Conservation (phyloP, 768 basidiomycete species). For the Galerina sulciceps region DNA sequence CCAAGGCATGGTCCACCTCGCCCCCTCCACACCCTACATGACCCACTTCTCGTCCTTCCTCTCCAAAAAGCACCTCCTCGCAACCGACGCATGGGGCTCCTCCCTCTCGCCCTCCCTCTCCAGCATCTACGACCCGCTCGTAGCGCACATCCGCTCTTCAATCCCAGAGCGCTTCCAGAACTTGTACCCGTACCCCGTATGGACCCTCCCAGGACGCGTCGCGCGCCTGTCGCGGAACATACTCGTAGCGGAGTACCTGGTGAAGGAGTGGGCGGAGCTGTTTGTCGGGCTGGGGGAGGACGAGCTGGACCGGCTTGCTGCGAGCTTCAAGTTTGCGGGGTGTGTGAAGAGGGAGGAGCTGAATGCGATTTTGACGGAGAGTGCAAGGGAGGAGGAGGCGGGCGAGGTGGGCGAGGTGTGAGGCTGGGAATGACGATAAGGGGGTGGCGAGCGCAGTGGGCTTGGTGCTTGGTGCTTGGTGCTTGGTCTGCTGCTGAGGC, state of each 20-base stretch:
- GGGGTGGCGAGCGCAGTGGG: too few relatives aligned
- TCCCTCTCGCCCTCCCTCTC: slow-evolving; percentile 56
- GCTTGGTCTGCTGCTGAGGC: too few relatives aligned
- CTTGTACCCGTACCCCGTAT: slow-evolving; percentile 68
- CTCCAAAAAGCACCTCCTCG: slow-evolving; percentile 77
- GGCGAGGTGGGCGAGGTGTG: too few relatives aligned
- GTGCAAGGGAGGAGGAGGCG: slow-evolving; percentile 29
- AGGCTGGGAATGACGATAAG: too few relatives aligned
- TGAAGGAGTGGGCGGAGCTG: slow-evolving; percentile 77
- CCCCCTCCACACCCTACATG: slow-evolving; percentile 73
- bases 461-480: too few relatives aligned
- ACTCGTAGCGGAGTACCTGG: slow-evolving; percentile 70
- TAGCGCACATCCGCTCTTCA: slow-evolving; percentile 62
- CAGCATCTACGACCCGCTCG: slow-evolving; percentile 66
- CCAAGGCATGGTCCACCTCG: slow-evolving; percentile 82
- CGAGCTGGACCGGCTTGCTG: slow-evolving; percentile 74
- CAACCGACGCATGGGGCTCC: slow-evolving; percentile 79
- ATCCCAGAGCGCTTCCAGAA: slow-evolving; percentile 52
- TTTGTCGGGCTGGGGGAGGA: slow-evolving; percentile 59
- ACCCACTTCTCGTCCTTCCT: slow-evolving; percentile 70
- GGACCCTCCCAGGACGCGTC: slow-evolving; percentile 62
- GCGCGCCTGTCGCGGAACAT: slow-evolving; percentile 68
- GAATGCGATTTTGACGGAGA: slow-evolving; percentile 55
- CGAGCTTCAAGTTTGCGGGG: slow-evolving; percentile 72
- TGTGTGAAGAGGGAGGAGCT: slow-evolving; percentile 75